phyloP scores from a whole-genome alignment of 2,329 filamentous ascomycete species.

The Furcasterigmium sp. region DNA sequence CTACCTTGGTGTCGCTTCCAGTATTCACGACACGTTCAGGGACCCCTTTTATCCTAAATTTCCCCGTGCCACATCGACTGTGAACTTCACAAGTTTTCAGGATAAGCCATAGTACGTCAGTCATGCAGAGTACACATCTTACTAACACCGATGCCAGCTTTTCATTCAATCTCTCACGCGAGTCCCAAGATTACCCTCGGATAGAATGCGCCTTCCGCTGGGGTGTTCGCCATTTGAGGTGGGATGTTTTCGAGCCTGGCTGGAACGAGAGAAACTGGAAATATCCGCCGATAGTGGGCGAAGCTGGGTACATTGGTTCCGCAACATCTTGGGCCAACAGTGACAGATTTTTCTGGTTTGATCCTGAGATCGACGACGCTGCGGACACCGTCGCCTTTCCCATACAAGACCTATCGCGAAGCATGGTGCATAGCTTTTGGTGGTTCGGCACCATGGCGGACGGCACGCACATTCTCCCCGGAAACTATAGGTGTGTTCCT shows the following conservation, averaged over 20 bases:
- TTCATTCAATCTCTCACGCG: slow-evolving; percentile 6
- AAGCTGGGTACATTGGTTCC: slow-evolving; percentile 31
- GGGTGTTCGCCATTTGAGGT: slow-evolving; percentile 5
- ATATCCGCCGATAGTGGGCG: slow-evolving; percentile 32
- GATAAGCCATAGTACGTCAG: slow-evolving; percentile 8
- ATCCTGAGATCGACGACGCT: slow-evolving; percentile 6
- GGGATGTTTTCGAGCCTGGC: slow-evolving; percentile 27
- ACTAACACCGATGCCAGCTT: slow-evolving; percentile 5
- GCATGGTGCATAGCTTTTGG: slow-evolving; percentile 3
- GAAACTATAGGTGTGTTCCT: slow-evolving; percentile 9
- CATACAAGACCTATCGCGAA: slow-evolving; percentile 1
- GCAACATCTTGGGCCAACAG: slow-evolving; percentile 8
- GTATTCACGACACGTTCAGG: slow-evolving; percentile 3
- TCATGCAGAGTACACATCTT: no score
- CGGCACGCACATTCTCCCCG: slow-evolving; percentile 5
- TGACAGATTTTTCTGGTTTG: neutral
- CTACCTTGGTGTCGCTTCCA: slow-evolving; percentile 21
- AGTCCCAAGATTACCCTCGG: slow-evolving; percentile 8
- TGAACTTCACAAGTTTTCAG: slow-evolving; percentile 1
- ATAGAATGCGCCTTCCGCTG: slow-evolving; percentile 5
- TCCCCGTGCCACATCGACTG: slow-evolving; percentile 2
- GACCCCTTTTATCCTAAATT: slow-evolving; percentile 1
- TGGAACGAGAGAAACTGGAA: slow-evolving; percentile 34
- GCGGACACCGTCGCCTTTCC: slow-evolving; percentile 5
- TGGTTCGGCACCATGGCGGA: slow-evolving; percentile 9